Percentiles rank a stretch among this genome's conserved stretches.
Conservation (phyloP, 2,329 filamentous ascomycete species). For the Colletotrichum tamarilloi region DNA sequence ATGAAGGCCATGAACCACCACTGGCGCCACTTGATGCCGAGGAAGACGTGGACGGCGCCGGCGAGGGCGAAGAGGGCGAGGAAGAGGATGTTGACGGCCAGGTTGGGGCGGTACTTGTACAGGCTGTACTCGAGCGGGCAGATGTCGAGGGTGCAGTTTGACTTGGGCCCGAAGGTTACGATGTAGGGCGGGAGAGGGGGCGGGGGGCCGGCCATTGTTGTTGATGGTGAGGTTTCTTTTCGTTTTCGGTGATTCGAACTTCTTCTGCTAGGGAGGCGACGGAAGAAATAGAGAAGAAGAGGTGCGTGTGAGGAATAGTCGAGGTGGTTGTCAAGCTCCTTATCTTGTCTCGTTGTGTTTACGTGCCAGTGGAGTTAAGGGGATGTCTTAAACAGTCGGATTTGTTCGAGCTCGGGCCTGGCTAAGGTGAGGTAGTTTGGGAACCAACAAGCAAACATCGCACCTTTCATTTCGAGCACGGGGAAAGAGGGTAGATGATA, state of each 20-base stretch:
- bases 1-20: slow-evolving; percentile 64
- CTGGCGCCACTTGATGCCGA: slow-evolving; percentile 59
- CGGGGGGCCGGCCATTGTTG: slow-evolving; percentile 37
- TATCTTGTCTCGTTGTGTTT: not conserved
- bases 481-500: not conserved
- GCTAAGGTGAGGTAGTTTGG: not conserved
- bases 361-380: not conserved
- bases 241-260: not conserved
- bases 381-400: not conserved
- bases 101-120: slow-evolving; percentile 58
- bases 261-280: not conserved
- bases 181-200: slow-evolving; percentile 32
- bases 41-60: slow-evolving; percentile 56
- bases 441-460: not conserved
- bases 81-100: slow-evolving; percentile 55
- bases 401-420: not conserved
- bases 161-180: slow-evolving; percentile 55
- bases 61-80: slow-evolving; percentile 57
- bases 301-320: not conserved
- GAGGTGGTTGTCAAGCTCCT: not conserved
- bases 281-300: not conserved
- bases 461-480: not conserved
- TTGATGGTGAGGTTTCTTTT: slow-evolving; percentile 6
- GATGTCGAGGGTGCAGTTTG: slow-evolving; percentile 61
- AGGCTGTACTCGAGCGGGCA: slow-evolving; percentile 58